These are phyloP conservation scores for Biancaea sappan DNA, from an alignment of 306 rosid species.

Conservation along the genomic window DNA sequence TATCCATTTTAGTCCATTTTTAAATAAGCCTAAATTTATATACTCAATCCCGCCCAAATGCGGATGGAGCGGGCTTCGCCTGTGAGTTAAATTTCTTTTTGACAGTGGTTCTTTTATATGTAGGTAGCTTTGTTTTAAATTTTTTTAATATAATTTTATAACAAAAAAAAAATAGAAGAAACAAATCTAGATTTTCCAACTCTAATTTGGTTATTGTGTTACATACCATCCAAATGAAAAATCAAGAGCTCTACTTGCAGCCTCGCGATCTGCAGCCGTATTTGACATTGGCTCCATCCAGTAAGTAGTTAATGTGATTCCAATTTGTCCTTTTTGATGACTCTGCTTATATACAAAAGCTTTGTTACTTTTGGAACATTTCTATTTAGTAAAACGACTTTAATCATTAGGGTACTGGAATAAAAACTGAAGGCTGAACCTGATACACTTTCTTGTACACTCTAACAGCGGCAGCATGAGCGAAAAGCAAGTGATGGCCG, in stretches of 20 bases:
- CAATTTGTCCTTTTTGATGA: slow-evolving; percentile 43
- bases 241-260: slow-evolving; percentile 41
- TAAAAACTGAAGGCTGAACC: slow-evolving; percentile 13
- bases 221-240: slow-evolving; percentile 45
- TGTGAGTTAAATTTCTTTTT: too few relatives aligned
- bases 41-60: too few relatives aligned
- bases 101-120: too few relatives aligned
- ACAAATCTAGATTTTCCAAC: too few relatives aligned
- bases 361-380: neutral
- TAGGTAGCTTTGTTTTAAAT: too few relatives aligned
- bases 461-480: slow-evolving; percentile 46
- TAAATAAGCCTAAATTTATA: too few relatives aligned
- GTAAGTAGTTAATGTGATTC: slow-evolving; percentile 38
- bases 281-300: slow-evolving; percentile 38
- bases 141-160: too few relatives aligned
- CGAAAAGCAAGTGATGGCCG: slow-evolving; percentile 49
- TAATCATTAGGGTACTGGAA: too few relatives aligned
- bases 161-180: too few relatives aligned
- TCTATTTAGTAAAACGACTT: too few relatives aligned
- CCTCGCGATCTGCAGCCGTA: slow-evolving; percentile 9
- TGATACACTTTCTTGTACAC: slow-evolving; percentile 50
- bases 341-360: neutral
- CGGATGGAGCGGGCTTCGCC: too few relatives aligned
- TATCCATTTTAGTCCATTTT: too few relatives aligned
- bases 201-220: neutral